Percentiles rank a stretch among this genome's conserved stretches.
phyloP scores from a whole-genome alignment of 345 rosid genomes.

The Arabidopsis suecica region DNA sequence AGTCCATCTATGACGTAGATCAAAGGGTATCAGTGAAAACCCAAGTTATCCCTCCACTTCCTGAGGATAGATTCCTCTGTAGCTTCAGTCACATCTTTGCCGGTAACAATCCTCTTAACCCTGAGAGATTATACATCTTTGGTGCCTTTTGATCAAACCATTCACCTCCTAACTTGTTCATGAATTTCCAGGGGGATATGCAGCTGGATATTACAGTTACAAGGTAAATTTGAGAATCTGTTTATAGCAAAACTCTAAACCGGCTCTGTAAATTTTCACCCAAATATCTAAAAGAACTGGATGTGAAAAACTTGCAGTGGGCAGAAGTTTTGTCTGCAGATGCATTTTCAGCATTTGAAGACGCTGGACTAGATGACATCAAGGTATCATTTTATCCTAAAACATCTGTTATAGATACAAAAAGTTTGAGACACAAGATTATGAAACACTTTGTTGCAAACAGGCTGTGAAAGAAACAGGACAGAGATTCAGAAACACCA shows the following conservation, averaged over 20 bases:
- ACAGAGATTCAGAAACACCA: conserved; percentile 73
- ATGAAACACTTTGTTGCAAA: conserved; percentile 16
- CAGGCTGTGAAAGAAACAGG: conserved; percentile 93
- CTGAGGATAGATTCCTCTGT: conserved; percentile 86
- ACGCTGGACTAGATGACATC: conserved; percentile 72
- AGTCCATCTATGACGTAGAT: conserved; percentile 77
- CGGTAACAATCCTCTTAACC: conserved; percentile 49
- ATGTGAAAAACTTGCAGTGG: conserved; percentile 70
- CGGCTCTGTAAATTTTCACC: conserved; percentile 18
- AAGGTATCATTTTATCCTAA: conserved; percentile 50
- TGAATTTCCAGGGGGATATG: conserved; percentile 71
- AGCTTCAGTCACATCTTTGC: conserved; percentile 87
- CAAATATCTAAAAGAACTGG: conserved; percentile 11
- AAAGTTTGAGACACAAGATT: not conserved
- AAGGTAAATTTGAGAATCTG: conserved; percentile 58
- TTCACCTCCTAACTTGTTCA: conserved; percentile 13
- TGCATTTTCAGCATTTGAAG: conserved; percentile 98
- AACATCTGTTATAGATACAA: too few species aligned
- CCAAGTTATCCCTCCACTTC: conserved; percentile 78
- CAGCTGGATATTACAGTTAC: conserved; percentile 97
- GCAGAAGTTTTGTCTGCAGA: conserved; percentile 96
- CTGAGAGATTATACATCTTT: not conserved
- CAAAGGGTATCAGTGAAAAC: conserved; percentile 66
- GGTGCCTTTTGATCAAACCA: not conserved
- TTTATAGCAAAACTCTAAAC: not conserved